A percentile compares a stretch with the other conserved stretches of the same genome.
Conservation (phyloP, 192 early-diverging fungal species). For the Mortierella alpina region DNA sequence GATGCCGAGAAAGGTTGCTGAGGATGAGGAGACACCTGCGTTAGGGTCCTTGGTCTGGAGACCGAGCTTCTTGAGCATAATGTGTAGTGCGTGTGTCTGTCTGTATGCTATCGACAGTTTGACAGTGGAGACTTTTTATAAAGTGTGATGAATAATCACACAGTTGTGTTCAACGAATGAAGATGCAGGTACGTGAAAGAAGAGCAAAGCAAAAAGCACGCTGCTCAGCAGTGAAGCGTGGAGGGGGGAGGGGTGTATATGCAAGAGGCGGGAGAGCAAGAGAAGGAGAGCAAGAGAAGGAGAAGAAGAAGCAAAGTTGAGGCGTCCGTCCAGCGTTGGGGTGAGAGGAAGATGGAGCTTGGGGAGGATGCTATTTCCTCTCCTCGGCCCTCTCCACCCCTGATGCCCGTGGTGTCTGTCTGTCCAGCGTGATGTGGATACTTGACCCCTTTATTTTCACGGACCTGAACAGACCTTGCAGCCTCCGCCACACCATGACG, state of each 20-base stretch:
- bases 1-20: not conserved
- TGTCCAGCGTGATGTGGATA: slow-evolving; percentile 33
- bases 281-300: slow-evolving; percentile 10
- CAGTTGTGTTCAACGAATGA: too few relatives aligned
- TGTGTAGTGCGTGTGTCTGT: too few relatives aligned
- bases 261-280: not conserved
- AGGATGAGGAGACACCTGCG: not conserved
- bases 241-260: too few relatives aligned
- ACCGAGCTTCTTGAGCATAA: slow-evolving; percentile 36
- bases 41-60: not conserved
- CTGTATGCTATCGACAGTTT: too few relatives aligned
- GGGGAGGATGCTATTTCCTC: not conserved
- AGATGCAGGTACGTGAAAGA: not conserved
- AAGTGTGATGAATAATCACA: not conserved
- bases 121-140: not conserved
- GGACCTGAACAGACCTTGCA: too few relatives aligned
- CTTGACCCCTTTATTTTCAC: slow-evolving; percentile 15
- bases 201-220: not conserved
- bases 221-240: too few relatives aligned
- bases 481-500: too few relatives aligned
- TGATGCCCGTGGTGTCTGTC: slow-evolving; percentile 1
- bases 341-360: not conserved
- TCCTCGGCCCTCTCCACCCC: not conserved
- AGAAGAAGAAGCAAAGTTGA: slow-evolving; percentile 1
- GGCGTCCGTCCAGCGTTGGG: slow-evolving; percentile 5